Conservation (phyloP, 1,284 basidiomycete genomes). For the Leucoagaricus sp. region DNA sequence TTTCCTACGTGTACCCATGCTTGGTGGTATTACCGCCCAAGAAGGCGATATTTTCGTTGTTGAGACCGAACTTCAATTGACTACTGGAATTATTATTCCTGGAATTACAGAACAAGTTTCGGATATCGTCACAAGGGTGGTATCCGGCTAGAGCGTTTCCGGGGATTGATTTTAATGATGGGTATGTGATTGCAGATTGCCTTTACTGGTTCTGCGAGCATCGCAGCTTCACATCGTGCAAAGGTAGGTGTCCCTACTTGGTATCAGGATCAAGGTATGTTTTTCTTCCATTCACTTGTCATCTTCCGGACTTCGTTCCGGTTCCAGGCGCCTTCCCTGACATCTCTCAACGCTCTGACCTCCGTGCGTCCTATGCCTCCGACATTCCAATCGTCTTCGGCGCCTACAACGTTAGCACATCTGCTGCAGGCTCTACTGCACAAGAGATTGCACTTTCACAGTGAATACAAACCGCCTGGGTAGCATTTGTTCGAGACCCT, state of each 20-base stretch:
- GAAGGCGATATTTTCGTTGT: constrained; percentile 27
- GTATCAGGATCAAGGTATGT: constrained; percentile 28
- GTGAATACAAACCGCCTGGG: constrained; percentile 33
- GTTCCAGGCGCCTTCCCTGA: constrained; percentile 32
- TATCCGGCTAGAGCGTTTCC: no score
- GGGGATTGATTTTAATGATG: not conserved
- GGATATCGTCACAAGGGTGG: constrained; percentile 21
- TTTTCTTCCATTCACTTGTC: not conserved
- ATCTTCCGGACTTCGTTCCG: not conserved
- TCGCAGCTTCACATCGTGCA: constrained; percentile 19
- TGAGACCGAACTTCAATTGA: constrained; percentile 17
- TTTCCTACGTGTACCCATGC: constrained; percentile 26
- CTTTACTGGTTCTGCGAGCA: constrained; percentile 25
- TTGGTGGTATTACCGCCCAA: constrained; percentile 22
- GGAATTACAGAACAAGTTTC: constrained; percentile 20
- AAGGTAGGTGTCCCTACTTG: constrained; percentile 24
- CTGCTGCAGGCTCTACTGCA: constrained; percentile 19
- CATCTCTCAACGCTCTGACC: constrained; percentile 30
- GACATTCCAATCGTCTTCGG: constrained; percentile 36
- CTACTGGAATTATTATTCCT: constrained; percentile 20
- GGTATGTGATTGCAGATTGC: constrained; percentile 14
- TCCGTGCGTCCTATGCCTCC: constrained; percentile 35
- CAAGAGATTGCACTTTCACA: constrained; percentile 29
- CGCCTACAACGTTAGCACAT: constrained; percentile 24
- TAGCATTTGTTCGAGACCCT: constrained; percentile 33